Percentiles rank a stretch among this genome's conserved stretches.
Conservation (phyloP, 257 asterid genomes). For the Solanum ossicruentum region DNA sequence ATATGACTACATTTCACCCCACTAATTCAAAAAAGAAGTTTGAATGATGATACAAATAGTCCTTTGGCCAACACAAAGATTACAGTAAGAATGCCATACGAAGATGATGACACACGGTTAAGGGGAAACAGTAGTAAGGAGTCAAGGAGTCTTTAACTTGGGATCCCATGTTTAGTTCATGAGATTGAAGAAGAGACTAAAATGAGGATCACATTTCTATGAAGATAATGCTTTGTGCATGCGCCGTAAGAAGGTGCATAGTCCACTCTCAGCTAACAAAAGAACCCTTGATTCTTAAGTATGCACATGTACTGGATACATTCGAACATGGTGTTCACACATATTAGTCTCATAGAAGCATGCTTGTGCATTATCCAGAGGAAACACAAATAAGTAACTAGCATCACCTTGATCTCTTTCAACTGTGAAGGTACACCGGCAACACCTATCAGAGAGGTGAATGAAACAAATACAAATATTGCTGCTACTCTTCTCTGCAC, state of each 20-base stretch:
- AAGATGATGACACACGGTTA: not conserved
- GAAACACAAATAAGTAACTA: not conserved
- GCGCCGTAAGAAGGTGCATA: not conserved
- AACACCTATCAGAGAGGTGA: conserved; percentile 69
- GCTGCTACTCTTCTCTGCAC: conserved; percentile 91
- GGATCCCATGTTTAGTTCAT: not conserved
- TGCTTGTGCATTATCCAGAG: not conserved
- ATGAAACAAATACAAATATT: conserved; percentile 63
- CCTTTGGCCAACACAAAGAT: not conserved
- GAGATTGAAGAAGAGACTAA: not conserved
- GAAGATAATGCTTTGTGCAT: not conserved
- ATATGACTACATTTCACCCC: not conserved
- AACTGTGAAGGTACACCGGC: conserved; percentile 89
- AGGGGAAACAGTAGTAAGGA: not conserved
- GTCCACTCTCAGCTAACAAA: not conserved
- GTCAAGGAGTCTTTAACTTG: not conserved
- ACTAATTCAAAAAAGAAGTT: not conserved
- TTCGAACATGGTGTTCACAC: not conserved
- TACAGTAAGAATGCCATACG: not conserved
- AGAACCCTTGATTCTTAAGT: not conserved
- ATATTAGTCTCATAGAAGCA: not conserved
- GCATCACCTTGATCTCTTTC: conserved; percentile 77
- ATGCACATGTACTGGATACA: not conserved
- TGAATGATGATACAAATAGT: not conserved
- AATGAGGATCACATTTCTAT: not conserved